These are phyloP conservation scores for Thuja plicata DNA, from an alignment of 83 land plant genomes.

Conservation along the genomic window DNA sequence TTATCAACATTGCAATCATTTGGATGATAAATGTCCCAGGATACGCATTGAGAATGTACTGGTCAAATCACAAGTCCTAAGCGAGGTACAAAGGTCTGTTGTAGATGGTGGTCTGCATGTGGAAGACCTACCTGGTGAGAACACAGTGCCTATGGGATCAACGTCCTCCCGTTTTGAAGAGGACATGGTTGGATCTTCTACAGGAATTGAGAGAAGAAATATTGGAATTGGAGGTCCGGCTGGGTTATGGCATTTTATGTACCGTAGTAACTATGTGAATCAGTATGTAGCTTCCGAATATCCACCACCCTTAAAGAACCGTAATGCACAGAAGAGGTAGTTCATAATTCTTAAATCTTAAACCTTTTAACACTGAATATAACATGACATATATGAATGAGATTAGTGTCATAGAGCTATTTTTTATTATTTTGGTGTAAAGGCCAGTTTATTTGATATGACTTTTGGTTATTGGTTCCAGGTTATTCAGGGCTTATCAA, in stretches of 20 bases:
- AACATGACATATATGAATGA: background rate
- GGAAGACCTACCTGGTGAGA: constrained; percentile 77
- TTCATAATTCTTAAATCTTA: background rate
- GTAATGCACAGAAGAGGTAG: constrained; percentile 82
- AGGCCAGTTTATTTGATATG: background rate
- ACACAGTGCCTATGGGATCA: constrained; percentile 28
- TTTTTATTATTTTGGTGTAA: background rate
- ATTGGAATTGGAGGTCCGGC: constrained; percentile 79
- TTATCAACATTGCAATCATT: background rate
- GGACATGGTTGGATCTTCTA: constrained; percentile 31
- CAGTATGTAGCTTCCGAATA: constrained; percentile 98
- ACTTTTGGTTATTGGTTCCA: constrained; percentile 22
- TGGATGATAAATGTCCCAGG: constrained; percentile 39
- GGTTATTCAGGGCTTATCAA: constrained; percentile 89
- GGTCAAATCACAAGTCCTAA: constrained; percentile 83
- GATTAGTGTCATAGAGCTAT: background rate
- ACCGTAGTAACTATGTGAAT: constrained; percentile 79
- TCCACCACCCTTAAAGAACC: constrained; percentile 65
- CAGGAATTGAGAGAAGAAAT: constrained; percentile 21
- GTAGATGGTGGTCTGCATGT: constrained; percentile 83
- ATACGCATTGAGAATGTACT: constrained; percentile 80
- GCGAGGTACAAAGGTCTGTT: constrained; percentile 77
- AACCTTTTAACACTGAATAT: background rate
- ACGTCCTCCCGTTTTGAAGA: constrained; percentile 34
- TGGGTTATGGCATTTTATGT: constrained; percentile 99